Base-by-base conservation (phyloP, 441 rosid genomes). In the Melastoma candidum region DNA sequence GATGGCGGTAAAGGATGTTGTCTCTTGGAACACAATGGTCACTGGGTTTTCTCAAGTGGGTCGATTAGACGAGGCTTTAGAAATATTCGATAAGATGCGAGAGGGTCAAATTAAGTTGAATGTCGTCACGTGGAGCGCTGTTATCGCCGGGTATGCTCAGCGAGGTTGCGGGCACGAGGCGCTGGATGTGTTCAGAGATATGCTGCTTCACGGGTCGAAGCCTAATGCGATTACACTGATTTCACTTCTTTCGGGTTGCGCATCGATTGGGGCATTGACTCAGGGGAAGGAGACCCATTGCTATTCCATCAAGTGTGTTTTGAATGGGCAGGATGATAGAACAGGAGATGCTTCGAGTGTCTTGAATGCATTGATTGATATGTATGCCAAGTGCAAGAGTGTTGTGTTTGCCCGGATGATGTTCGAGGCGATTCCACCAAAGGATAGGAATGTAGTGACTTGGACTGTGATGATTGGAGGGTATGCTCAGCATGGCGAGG, bases 1-100 rank as follows among this genome's bases (percentile, higher is more conserved):
- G 57, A 90, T 85, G 82, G 49, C 61, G 25, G 56, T 68, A 11
- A 90, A 77, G 63, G 95, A 90, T 74, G 83, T 84, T 12, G 85
- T 90, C 60, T 83, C 97, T 22, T 90, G 97, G 97, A 90, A 90
- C 64, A 68, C 84, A n/a, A 80, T 87, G 95, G 95, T 87, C 48
- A 75, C 86, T 22, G 96, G 87, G 48, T 90, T 74, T 66, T 83
- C 96, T 17, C 90, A 77, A 69, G 65, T 56, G 43, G 96, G 93
- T 13, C 68, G 70, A 59, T 84, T 81, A 26, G 82, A 81, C 12
- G 83, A 81, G 56, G 95, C 88, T 57, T 68, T 87, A 54, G 69
- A 56, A 39, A 39, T 87, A 44, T 73, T 83, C 29, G 70, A 83
- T 70, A 71, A 69, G 69, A 90, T 90, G 97, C 71, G 51, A 57